These are phyloP conservation scores for Monilinia fructicola DNA, from an alignment of 2,329 filamentous ascomycete species.

Conservation along the genomic window DNA sequence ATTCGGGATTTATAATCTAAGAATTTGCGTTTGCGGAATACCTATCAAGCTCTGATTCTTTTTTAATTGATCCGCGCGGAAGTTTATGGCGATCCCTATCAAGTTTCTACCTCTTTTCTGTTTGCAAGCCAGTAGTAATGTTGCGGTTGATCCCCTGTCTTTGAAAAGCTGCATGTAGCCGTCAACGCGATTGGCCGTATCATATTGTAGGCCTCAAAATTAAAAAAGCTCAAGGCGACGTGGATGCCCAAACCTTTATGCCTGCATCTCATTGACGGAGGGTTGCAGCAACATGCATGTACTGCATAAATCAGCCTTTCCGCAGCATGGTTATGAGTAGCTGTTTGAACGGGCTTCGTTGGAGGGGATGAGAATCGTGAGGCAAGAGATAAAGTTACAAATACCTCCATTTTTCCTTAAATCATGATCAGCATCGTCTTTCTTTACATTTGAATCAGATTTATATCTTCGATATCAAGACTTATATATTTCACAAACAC, in stretches of 20 bases:
- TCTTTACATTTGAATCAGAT: background rate
- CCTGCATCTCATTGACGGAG: background rate
- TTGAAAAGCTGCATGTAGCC: background rate
- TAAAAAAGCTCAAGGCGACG: background rate
- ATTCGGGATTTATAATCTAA: no score
- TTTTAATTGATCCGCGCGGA: background rate
- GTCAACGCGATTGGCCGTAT: background rate
- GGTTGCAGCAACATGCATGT: background rate
- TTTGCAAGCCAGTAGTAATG: background rate
- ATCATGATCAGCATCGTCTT: background rate
- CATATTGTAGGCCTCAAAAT: background rate
- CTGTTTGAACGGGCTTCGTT: background rate
- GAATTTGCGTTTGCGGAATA: background rate
- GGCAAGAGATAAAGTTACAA: background rate
- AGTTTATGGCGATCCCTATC: no score
- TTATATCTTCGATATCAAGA: no score
- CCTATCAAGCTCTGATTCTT: no score
- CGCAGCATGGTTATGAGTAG: background rate
- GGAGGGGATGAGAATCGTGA: background rate
- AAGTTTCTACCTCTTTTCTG: no score
- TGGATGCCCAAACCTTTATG: background rate
- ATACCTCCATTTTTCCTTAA: background rate
- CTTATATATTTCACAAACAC: background rate
- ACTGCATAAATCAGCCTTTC: slow-evolving; percentile 10
- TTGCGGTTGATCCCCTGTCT: no score